These are phyloP conservation scores for Soucietia sequanensis DNA, from an alignment of 805 yeast species.

Conservation along the genomic window DNA sequence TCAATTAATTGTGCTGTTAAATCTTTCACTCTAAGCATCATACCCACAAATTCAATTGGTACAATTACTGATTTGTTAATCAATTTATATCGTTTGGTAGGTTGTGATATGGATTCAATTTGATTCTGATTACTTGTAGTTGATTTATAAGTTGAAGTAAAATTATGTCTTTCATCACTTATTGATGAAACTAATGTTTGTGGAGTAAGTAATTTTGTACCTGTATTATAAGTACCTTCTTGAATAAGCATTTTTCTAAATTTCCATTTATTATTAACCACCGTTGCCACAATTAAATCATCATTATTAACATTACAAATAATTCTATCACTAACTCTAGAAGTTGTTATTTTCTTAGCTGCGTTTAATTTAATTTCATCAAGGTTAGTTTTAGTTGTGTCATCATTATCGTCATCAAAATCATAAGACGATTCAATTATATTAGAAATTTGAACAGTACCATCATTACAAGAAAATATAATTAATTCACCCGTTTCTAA, in stretches of 20 bases:
- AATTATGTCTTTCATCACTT: constrained; percentile 14
- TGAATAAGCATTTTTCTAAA: constrained; percentile 49
- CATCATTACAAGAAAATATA: constrained; percentile 50
- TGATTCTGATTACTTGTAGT: not conserved
- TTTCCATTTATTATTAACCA: constrained; percentile 65
- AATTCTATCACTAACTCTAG: constrained; percentile 72
- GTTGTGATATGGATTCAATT: not conserved
- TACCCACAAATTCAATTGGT: constrained; percentile 69
- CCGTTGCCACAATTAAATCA: constrained; percentile 59
- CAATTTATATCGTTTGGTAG: not conserved
- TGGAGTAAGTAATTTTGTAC: constrained; percentile 10
- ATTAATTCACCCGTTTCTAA: constrained; percentile 50
- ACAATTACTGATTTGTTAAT: constrained; percentile 43
- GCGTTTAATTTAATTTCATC: constrained; percentile 32
- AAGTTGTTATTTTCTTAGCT: constrained; percentile 60
- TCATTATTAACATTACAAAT: constrained; percentile 52
- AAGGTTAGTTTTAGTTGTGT: not conserved
- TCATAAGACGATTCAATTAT: constrained; percentile 20
- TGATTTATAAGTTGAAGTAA: constrained; percentile 5
- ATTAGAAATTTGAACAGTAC: constrained; percentile 33
- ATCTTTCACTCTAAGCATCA: constrained; percentile 61
- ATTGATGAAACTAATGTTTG: constrained; percentile 6
- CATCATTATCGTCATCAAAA: constrained; percentile 1
- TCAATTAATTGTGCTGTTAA: constrained; percentile 66
- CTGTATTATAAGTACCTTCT: constrained; percentile 44